These are phyloP conservation scores for Xylaria cubensis DNA, from an alignment of 495 filamentous ascomycete genomes.

Conservation along the genomic window DNA sequence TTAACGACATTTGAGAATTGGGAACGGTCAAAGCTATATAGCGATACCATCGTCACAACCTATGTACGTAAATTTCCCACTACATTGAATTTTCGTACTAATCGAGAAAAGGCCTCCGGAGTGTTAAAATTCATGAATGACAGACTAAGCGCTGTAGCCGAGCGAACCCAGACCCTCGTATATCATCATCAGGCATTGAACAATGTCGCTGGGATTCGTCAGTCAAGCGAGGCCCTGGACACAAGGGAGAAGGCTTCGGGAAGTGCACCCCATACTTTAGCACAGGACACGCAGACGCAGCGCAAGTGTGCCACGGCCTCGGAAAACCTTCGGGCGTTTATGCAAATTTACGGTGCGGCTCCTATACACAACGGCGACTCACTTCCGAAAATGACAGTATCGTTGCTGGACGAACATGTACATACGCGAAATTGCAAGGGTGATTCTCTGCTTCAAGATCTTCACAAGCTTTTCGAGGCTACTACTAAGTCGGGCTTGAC, in stretches of 20 bases:
- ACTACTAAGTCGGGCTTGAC: slow-evolving; percentile 31
- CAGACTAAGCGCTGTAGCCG: slow-evolving; percentile 30
- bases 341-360: slow-evolving; percentile 37
- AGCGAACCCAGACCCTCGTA: slow-evolving; percentile 32
- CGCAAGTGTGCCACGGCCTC: slow-evolving; percentile 11
- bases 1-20: slow-evolving; percentile 24
- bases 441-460: slow-evolving; percentile 33
- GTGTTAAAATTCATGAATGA: slow-evolving; percentile 40
- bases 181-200: slow-evolving; percentile 34
- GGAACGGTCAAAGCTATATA: slow-evolving; percentile 24
- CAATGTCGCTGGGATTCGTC: slow-evolving; percentile 13
- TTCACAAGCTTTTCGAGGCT: slow-evolving; percentile 36
- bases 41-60: slow-evolving; percentile 27
- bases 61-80: slow-evolving; percentile 32
- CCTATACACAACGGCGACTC: slow-evolving; percentile 28
- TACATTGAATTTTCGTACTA: background rate
- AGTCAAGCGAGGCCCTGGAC: background rate
- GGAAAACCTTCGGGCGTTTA: slow-evolving; percentile 30
- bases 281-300: background rate
- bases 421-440: slow-evolving; percentile 33
- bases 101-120: slow-evolving; percentile 31
- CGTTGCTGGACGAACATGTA: slow-evolving; percentile 35
- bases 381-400: background rate
- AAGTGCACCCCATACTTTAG: background rate
- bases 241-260: background rate